Evolutionary conservation across 352 stramenopile genomes (phyloP).

Genomic region (Pythium coloratum): DNA sequence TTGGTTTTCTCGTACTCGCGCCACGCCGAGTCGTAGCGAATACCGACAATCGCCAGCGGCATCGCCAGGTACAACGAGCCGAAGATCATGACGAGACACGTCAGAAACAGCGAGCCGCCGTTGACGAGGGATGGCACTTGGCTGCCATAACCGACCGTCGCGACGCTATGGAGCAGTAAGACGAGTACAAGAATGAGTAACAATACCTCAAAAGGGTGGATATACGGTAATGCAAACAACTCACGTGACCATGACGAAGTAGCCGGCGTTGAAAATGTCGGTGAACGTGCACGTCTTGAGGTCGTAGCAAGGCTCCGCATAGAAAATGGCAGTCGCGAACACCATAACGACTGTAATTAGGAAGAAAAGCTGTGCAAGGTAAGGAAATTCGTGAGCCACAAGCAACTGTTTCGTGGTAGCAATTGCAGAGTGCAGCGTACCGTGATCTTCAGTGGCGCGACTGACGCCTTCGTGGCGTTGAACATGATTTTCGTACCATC

Average conservation of each 20-base stretch:
- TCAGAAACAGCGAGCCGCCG: constrained; percentile 47
- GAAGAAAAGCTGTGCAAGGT: constrained; percentile 57
- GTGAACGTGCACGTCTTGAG: constrained; percentile 78
- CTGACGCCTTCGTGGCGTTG: constrained; percentile 31
- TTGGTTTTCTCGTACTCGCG: constrained; percentile 54
- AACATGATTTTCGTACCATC: constrained; percentile 51
- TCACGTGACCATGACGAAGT: constrained; percentile 87
- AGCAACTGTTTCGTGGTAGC: constrained; percentile 1
- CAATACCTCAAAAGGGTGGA: constrained; percentile 35
- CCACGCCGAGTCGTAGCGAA: constrained; percentile 45
- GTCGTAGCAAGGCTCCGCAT: constrained; percentile 77
- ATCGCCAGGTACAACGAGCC: constrained; percentile 79
- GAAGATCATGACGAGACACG: constrained; percentile 70
- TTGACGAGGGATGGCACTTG: constrained; percentile 71
- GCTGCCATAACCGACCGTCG: constrained; percentile 74
- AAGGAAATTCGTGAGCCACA: not conserved
- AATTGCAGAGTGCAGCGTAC: constrained; percentile 20
- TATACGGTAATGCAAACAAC: constrained; percentile 20
- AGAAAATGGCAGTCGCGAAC: constrained; percentile 72
- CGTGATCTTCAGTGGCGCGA: constrained; percentile 49
- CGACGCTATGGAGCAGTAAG: constrained; percentile 41
- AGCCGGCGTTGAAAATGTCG: constrained; percentile 82
- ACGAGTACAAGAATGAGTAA: constrained; percentile 21
- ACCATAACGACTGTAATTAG: constrained; percentile 78
- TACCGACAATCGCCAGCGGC: constrained; percentile 76